phyloP scores from a whole-genome alignment of 257 asterid genomes.

The Eustoma russellianum region DNA sequence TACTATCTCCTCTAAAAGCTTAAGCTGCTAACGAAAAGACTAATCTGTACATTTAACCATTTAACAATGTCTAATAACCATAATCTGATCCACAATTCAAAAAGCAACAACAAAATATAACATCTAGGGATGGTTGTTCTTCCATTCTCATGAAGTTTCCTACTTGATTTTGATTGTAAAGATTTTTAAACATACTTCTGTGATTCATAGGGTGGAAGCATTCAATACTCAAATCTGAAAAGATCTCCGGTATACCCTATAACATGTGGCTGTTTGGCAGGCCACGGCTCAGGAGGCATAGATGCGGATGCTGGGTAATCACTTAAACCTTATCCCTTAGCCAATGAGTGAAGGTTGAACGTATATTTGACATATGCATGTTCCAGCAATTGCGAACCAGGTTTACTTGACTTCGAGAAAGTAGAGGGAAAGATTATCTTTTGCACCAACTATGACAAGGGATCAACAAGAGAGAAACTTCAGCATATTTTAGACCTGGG shows the following conservation, averaged over 20 bases:
- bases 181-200: no score
- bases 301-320: no score
- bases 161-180: no score
- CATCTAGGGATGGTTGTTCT: no score
- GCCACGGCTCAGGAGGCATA: conserved; percentile 5
- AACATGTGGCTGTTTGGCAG: conserved; percentile 39
- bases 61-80: no score
- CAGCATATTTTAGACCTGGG: conserved; percentile 23
- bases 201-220: conserved; percentile 59
- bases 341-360: no score
- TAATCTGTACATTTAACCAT: no score
- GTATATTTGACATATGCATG: background rate
- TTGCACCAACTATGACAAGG: conserved; percentile 14
- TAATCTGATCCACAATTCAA: no score
- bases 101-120: no score
- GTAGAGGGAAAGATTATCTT: conserved; percentile 62
- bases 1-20: no score
- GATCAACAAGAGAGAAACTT: conserved; percentile 28
- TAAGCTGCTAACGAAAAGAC: no score
- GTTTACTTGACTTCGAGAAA: conserved; percentile 28
- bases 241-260: conserved; percentile 45
- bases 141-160: no score
- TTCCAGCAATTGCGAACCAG: conserved; percentile 43
- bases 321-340: background rate
- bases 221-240: conserved; percentile 34